Percentiles rank a stretch among this genome's conserved stretches.
Conservation (phyloP, 306 rosid genomes). For the Hippophae rhamnoides region DNA sequence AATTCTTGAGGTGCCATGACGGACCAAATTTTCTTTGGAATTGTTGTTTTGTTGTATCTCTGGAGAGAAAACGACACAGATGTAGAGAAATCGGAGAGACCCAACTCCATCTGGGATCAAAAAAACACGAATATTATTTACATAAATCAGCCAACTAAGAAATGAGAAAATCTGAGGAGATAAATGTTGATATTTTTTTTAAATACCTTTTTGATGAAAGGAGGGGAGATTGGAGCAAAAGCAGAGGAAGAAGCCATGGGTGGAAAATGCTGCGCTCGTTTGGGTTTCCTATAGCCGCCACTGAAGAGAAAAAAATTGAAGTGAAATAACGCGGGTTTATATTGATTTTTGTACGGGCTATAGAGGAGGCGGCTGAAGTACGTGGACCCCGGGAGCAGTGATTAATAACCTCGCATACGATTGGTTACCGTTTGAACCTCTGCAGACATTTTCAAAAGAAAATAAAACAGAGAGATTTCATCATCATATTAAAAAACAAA, state of each 20-base stretch:
- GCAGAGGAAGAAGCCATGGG: conserved; percentile 58
- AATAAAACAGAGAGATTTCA: too few species aligned
- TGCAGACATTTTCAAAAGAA: too few species aligned
- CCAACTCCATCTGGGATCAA: conserved; percentile 33
- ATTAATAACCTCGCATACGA: too few species aligned
- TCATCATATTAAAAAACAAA: too few species aligned
- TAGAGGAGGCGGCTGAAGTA: too few species aligned
- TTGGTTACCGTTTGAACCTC: too few species aligned
- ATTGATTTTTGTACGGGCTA: too few species aligned
- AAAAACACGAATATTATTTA: not conserved
- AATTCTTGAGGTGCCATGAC: conserved; percentile 62
- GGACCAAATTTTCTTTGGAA: conserved; percentile 46
- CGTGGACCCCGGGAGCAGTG: too few species aligned
- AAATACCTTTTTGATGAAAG: conserved; percentile 43
- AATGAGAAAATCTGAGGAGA: not conserved
- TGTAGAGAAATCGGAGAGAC: conserved; percentile 36
- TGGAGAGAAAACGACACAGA: conserved; percentile 24
- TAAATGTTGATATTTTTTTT: not conserved
- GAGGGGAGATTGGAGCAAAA: conserved; percentile 32
- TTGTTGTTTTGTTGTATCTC: conserved; percentile 28
- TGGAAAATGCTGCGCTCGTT: not conserved
- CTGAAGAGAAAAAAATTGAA: too few species aligned
- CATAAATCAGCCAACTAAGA: too few species aligned
- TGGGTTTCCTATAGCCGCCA: too few species aligned
- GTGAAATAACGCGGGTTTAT: too few species aligned